Conservation (phyloP, 345 rosid species). For the Gossypioides kirkii region DNA sequence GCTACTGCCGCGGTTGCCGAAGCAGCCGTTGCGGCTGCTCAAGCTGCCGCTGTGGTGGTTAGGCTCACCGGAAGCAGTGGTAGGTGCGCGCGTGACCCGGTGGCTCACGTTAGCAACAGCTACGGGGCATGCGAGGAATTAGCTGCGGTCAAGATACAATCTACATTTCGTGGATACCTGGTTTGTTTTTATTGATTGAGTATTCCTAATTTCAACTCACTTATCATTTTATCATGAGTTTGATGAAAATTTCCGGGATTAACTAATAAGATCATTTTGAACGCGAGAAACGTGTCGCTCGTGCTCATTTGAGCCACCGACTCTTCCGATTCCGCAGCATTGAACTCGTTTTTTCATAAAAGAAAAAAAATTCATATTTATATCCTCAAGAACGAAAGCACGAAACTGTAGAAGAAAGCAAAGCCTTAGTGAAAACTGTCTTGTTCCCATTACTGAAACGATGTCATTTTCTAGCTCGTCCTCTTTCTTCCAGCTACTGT, state of each 20-base stretch:
- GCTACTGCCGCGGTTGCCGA: constrained; percentile 80
- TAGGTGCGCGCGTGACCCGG: constrained; percentile 32
- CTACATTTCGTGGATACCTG: constrained; percentile 88
- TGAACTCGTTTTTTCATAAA: too few species aligned
- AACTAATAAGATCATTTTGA: not conserved
- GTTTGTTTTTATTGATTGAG: constrained; percentile 31
- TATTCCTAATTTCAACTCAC: not conserved
- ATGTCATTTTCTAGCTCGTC: constrained; percentile 12
- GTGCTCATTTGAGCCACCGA: not conserved
- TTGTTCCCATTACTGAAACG: constrained; percentile 11
- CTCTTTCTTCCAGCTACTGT: not conserved
- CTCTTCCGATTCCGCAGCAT: constrained; percentile 4
- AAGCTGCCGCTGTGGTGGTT: constrained; percentile 72
- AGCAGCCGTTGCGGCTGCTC: constrained; percentile 74
- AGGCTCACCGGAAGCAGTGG: constrained; percentile 71
- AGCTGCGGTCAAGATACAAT: constrained; percentile 75
- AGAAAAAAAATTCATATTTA: too few species aligned
- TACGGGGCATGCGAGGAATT: constrained; percentile 27
- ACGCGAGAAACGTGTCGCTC: constrained; percentile 11
- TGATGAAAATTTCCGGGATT: constrained; percentile 19
- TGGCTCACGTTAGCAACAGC: constrained; percentile 27
- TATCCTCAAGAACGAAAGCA: not conserved
- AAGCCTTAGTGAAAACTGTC: not conserved
- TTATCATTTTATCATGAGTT: not conserved
- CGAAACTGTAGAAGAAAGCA: not conserved